Conservation (phyloP, 768 basidiomycete species). For the Pleurotus eryngii region DNA sequence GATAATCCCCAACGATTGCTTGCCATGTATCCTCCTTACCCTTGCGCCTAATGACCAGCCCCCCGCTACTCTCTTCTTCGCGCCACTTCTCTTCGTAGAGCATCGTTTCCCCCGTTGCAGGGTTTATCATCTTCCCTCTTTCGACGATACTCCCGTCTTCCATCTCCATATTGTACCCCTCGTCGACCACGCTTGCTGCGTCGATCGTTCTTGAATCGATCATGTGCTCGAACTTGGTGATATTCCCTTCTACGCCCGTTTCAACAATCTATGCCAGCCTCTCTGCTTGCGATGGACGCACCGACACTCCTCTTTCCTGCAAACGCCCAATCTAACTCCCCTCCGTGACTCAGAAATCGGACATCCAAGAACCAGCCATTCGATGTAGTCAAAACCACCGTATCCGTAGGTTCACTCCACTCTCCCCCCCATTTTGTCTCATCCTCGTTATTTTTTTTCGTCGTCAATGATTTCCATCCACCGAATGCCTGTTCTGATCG, state of each 20-base stretch:
- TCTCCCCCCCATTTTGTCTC: conserved; percentile 10
- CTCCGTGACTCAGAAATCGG: conserved; percentile 26
- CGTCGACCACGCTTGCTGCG: conserved; percentile 18
- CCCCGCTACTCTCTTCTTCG: conserved; percentile 19
- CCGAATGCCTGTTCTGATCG: conserved; percentile 23
- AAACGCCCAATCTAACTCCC: conserved; percentile 34
- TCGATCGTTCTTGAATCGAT: conserved; percentile 31
- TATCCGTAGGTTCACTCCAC: conserved; percentile 31
- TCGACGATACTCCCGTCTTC: conserved; percentile 28
- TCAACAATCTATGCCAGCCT: not conserved
- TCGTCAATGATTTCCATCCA: conserved; percentile 18
- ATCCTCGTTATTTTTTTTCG: no score
- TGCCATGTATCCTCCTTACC: conserved; percentile 8
- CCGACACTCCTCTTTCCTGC: conserved; percentile 28
- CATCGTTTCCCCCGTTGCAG: conserved; percentile 23
- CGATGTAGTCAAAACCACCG: conserved; percentile 29
- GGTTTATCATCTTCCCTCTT: conserved; percentile 31
- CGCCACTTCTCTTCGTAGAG: conserved; percentile 30
- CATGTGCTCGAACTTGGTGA: conserved; percentile 24
- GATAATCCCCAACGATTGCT: conserved; percentile 13
- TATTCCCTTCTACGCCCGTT: conserved; percentile 10
- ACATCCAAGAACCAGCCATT: conserved; percentile 33
- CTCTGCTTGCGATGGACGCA: not conserved
- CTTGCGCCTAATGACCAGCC: conserved; percentile 9
- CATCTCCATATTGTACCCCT: conserved; percentile 22